Percentiles rank a stretch among this genome's conserved stretches.
Conservation (phyloP, 306 rosid genomes). For the barrel medic (Medicago truncatula) region DNA sequence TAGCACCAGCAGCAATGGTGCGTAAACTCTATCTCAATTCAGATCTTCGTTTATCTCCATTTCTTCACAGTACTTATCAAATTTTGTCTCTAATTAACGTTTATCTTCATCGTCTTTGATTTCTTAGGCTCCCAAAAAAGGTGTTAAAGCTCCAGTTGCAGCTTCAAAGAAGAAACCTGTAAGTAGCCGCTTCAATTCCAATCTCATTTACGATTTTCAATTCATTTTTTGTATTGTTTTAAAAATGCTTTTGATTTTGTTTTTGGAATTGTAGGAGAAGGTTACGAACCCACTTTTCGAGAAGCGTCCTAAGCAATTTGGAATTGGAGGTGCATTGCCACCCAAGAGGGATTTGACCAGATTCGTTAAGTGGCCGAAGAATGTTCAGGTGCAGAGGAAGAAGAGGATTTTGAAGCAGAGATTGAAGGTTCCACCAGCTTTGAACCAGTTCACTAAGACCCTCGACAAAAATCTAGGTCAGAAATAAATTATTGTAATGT, state of each 20-base stretch:
- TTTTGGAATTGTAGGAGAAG: slow-evolving; percentile 52
- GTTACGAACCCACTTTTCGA: slow-evolving; percentile 68
- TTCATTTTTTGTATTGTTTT: background rate
- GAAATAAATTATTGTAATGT: background rate
- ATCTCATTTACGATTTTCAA: background rate
- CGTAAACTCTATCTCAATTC: background rate
- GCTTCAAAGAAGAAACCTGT: slow-evolving; percentile 63
- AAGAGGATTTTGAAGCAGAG: slow-evolving; percentile 71
- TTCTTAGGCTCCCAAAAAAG: slow-evolving; percentile 59
- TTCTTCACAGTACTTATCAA: background rate
- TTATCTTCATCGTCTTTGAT: background rate
- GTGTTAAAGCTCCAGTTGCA: slow-evolving; percentile 52
- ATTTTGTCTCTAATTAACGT: background rate
- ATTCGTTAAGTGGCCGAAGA: slow-evolving; percentile 76
- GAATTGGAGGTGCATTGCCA: slow-evolving; percentile 85
- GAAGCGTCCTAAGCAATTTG: slow-evolving; percentile 75
- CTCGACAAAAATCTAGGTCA: slow-evolving; percentile 77
- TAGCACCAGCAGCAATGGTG: slow-evolving; percentile 38
- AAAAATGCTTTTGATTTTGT: background rate
- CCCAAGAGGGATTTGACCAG: slow-evolving; percentile 71
- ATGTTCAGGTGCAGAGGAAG: slow-evolving; percentile 67
- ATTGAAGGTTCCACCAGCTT: slow-evolving; percentile 78
- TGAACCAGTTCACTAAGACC: slow-evolving; percentile 83
- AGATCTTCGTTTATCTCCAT: background rate
- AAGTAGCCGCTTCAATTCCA: background rate